phyloP scores from a whole-genome alignment of 208 protist species.

The Crithidia acanthocephali region DNA sequence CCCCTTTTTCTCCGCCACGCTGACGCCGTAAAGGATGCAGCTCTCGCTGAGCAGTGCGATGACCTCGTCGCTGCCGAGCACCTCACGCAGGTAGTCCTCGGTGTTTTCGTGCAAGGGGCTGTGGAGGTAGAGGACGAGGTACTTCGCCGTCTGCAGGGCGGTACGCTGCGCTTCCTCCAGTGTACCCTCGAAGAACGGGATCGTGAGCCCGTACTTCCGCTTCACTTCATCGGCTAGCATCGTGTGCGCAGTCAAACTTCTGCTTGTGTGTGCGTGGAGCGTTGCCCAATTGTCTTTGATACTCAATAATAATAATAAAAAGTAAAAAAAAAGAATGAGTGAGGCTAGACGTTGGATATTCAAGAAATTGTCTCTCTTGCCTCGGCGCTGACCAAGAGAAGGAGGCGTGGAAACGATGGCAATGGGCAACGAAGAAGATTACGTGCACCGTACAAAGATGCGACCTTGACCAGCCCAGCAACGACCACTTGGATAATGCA shows the following conservation, averaged over 20 bases:
- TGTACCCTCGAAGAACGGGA: slow-evolving; percentile 64
- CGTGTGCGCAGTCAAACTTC: not conserved
- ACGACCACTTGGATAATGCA: no score
- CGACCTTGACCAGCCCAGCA: no score
- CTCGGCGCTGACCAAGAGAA: no score
- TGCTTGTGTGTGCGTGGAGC: not conserved
- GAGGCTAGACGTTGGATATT: no score
- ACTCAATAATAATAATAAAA: no score
- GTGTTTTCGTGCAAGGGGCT: slow-evolving; percentile 79
- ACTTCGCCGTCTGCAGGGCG: slow-evolving; percentile 47
- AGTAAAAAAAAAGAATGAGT: no score
- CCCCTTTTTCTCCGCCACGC: slow-evolving; percentile 55
- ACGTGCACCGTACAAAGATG: no score
- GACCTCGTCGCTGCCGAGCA: slow-evolving; percentile 53
- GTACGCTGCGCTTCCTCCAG: slow-evolving; percentile 61
- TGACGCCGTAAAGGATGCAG: slow-evolving; percentile 64
- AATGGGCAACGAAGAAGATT: no score
- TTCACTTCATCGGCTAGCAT: slow-evolving; percentile 43
- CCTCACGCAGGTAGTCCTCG: slow-evolving; percentile 53
- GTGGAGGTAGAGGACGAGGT: slow-evolving; percentile 85
- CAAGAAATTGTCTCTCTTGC: no score
- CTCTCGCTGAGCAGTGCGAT: slow-evolving; percentile 47
- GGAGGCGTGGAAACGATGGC: no score
- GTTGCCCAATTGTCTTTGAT: no score
- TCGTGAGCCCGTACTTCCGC: slow-evolving; percentile 43